Base-by-base conservation (phyloP, 257 asterid species). In the Eustoma russellianum region DNA sequence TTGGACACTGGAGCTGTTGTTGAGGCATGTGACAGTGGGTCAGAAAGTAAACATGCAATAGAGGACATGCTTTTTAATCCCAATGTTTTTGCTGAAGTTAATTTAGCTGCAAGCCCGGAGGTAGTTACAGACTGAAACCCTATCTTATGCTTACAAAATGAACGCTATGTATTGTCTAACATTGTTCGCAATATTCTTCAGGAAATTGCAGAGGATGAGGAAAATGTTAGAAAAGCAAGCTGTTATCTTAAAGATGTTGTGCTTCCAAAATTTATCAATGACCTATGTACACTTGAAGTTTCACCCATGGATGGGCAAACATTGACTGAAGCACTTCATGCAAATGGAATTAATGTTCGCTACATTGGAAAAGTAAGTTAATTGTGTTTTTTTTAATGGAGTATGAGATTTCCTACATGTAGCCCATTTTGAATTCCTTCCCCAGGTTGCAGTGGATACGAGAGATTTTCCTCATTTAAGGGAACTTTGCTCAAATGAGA, bases 301-400 rank as follows among this genome's bases (percentile, higher is more conserved):
- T 89, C 97, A 57, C 97, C 97, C 52, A 86, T 86, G 95, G 95
- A 89, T 73, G 97, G 97, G 17, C 94, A 83, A 47, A 86, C 97
- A 51, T 73, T 89, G 55, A 89, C 94, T 43, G 97, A 89, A 72
- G 93, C 95, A 46, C 90, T 89, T 61, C 97, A 83, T 79, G 90
- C 95, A 28, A 90, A 86, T 74, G 97, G 97, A 46, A 78, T 89
- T 61, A 89, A 89, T 58, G 72, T 86, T 61, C 97, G 95, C 43
- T 89, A 89, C 63, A 70, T 89, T 61, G 94, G 97, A 55, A 80
- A 79, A 71, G 97, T 86, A 81, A 72, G 83, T 41, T 57, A 15
- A 33, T 62, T 33, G 41, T 57, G 46, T 43, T 48, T 10, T 2
- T 15, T n/a, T 38, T 38, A 48, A 7, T 38, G 17, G 33, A 53